Evolutionary conservation across 371 early-diverging fungal species (phyloP), one percentile per base, ranked within the genome.

Genomic region (Mycotypha africana): DNA sequence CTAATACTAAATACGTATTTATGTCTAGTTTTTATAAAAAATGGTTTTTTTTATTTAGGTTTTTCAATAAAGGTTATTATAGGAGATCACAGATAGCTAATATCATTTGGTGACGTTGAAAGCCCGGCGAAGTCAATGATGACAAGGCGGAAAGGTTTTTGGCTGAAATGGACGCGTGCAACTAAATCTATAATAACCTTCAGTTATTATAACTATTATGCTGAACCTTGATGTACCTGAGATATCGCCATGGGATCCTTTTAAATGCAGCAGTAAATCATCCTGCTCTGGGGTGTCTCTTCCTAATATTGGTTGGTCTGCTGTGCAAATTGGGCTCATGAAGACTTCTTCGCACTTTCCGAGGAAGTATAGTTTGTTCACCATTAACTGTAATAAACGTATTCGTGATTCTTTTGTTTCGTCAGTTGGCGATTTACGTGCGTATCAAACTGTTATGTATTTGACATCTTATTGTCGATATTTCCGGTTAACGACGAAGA

Each of bases 351-450:
- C 48, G 31, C 47, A 50, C 45, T 53, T 53, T 38, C 47, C 39
- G 30, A 50, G 47, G 47, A 42, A 59, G 47, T 53, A 50, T 44
- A 59, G 28, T 45, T 55, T 54, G 44, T 46, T 47, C 31, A 56
- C 51, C 60, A 60, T 51, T 43, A 60, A 45, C 38, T 60, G 60
- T 38, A 54, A 45, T 41, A 54, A 45, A 34, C 47, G 50, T 42
- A 53, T 50, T 40, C 51, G 46, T 35, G 53, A 50, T 42, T 46
- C 47, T 46, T 51, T 40, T 47, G 51, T 58, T 50, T 58, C 54
- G 35, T 45, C 35, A 42, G 49, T 50, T 42, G 53, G 50, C 14
- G 44, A 50, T 45, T 59, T 59, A 22, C 51, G 31, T 26, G 47
- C 48, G 21, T 59, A 59, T 37, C 60, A 53, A 39, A 59, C 49